Evolutionary conservation across 208 protist species (phyloP).

Genomic region (Leishmania arabica): DNA sequence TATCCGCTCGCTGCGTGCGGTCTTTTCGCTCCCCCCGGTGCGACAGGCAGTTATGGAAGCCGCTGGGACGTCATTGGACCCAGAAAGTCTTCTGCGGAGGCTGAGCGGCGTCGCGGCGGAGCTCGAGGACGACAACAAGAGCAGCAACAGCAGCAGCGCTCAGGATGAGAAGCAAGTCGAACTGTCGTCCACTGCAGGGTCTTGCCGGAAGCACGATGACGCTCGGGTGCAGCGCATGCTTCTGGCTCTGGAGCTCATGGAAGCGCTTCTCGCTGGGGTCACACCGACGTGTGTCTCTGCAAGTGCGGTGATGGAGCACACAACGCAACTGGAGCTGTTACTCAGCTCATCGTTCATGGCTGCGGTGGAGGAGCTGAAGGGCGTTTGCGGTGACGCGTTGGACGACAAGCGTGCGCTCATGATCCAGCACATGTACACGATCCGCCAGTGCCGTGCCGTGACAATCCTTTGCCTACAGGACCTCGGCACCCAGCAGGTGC

Average conservation of each 20-base stretch:
- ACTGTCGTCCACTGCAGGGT: not conserved
- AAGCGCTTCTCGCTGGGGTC: conserved; percentile 66
- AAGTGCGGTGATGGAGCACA: conserved; percentile 64
- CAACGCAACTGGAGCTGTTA: conserved; percentile 78
- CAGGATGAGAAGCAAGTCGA: not conserved
- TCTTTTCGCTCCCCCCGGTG: conserved; percentile 45
- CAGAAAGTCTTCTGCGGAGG: conserved; percentile 53
- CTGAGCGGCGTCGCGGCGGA: conserved; percentile 25
- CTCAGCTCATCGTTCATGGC: conserved; percentile 52
- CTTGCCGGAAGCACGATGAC: not conserved
- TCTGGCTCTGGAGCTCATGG: conserved; percentile 66
- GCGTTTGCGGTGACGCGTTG: not conserved
- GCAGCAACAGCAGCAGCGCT: conserved; percentile 1
- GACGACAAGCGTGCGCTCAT: not conserved
- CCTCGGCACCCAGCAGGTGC: conserved; percentile 69
- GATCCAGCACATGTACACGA: conserved; percentile 41
- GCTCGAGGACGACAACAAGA: conserved; percentile 7
- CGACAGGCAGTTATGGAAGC: conserved; percentile 48
- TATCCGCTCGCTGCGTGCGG: conserved; percentile 35
- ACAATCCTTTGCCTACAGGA: conserved; percentile 69
- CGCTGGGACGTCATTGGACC: conserved; percentile 55
- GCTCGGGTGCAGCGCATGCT: conserved; percentile 32
- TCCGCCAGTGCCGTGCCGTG: conserved; percentile 67
- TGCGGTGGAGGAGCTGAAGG: conserved; percentile 1
- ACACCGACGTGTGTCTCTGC: conserved; percentile 67